Evolutionary conservation across 1,284 basidiomycete species (phyloP), one percentile per base, ranked within the genome.

Genomic region (Schizopora paradoxa): DNA sequence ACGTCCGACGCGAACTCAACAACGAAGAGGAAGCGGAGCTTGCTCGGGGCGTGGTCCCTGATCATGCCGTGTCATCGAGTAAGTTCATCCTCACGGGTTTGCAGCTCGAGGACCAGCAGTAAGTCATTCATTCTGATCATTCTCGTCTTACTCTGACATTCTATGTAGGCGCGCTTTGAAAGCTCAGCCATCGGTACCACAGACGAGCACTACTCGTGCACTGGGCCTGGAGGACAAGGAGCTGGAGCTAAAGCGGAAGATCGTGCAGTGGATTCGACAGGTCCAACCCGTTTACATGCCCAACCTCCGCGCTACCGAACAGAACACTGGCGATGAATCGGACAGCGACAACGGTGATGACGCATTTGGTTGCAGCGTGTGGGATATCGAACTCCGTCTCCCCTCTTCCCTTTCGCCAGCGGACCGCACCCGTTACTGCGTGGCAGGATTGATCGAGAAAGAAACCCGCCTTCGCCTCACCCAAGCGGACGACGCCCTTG

Each of bases 221-320:
- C 26, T 26, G 6, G 26, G 26, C 19, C 7, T 26, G 6, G 37
- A 40, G 10, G 16, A 40, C 19, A 40, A 40, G 37, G 21, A 26
- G n/a, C 21, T 18, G 2, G 13, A 25, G 8, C 37, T 44, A 2
- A n/a, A 34, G 8, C 18, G 43, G 5, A 44, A 38, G 21, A 44
- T 44, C 16, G 33, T 14, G 4, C 11, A 21, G 16, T 44, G 43
- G 43, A n/a, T n/a, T n/a, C 22, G n/a, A 19, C 18, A 18, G 23
- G 23, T 37, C 8, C 43, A 44, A 13, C 21, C 21, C 7, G 11
- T 44, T 2, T 44, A 46, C 26, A 41, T 46, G 44, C 44, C 44
- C 33, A n/a, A 13, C 7, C 8, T 18, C 21, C 19, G 37, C 26
- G 11, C 25, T 14, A 6, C 8, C n/a, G n/a, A n/a, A n/a, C n/a